These are phyloP conservation scores for Amoebophrya sp. DNA, from an alignment of 169 alveolate genomes.

Conservation along the genomic window DNA sequence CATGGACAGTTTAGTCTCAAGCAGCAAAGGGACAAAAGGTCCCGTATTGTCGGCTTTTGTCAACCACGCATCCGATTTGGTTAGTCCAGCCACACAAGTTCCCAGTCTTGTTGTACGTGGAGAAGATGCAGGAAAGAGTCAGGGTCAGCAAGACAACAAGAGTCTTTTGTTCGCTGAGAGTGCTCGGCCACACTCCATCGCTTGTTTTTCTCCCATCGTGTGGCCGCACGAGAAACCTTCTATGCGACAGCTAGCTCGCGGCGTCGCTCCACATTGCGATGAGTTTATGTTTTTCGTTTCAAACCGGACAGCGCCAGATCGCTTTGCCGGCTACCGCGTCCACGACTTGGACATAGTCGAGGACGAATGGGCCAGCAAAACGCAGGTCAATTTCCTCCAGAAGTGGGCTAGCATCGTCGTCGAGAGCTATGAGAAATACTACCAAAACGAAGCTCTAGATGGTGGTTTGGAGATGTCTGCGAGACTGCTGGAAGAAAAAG, in stretches of 20 bases:
- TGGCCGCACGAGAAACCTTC: background rate
- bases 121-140: too few species aligned
- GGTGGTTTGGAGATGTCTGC: background rate
- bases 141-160: too few species aligned
- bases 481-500: background rate
- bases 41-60: too few species aligned
- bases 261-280: background rate
- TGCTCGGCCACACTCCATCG: background rate
- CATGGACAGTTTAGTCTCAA: too few species aligned
- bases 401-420: background rate
- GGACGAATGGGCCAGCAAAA: background rate
- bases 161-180: too few species aligned
- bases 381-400: slow-evolving; percentile 1
- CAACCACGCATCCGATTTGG: too few species aligned
- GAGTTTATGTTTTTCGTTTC: background rate
- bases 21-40: too few species aligned
- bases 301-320: background rate
- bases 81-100: too few species aligned
- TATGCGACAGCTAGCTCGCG: background rate
- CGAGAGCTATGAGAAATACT: background rate
- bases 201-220: background rate
- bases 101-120: too few species aligned
- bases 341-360: background rate
- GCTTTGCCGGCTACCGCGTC: background rate
- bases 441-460: background rate